Conservation (phyloP, 768 basidiomycete genomes). For the Boletus subparvulus region DNA sequence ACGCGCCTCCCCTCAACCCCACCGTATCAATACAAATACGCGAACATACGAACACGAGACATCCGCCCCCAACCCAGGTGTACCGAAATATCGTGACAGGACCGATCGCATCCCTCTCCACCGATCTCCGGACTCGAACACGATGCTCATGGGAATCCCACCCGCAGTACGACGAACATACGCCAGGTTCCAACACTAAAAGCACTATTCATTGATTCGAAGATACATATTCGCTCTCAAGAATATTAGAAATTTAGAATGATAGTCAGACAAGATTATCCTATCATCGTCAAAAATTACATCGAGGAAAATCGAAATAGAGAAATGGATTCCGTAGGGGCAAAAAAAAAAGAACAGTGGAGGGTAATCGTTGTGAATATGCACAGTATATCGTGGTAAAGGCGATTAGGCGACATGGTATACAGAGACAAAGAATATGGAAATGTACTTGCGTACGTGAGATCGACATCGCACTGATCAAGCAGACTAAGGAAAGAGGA, state of each 20-base stretch:
- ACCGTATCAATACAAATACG: too few species aligned
- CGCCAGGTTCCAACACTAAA: not conserved
- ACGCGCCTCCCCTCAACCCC: too few species aligned
- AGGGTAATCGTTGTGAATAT: constrained; percentile 17
- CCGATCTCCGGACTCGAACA: too few species aligned
- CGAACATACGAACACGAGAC: too few species aligned
- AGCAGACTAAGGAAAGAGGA: not conserved
- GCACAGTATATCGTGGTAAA: constrained; percentile 20
- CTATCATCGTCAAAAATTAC: constrained; percentile 12
- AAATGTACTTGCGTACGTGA: constrained; percentile 15
- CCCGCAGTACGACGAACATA: too few species aligned
- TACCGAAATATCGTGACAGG: too few species aligned
- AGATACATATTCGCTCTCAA: constrained; percentile 6
- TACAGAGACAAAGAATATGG: constrained; percentile 16
- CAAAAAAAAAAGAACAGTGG: not conserved
- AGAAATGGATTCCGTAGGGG: not conserved
- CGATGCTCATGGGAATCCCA: too few species aligned
- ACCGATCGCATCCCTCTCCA: too few species aligned
- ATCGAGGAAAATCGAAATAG: not conserved
- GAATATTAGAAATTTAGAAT: constrained; percentile 2
- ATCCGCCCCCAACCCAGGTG: too few species aligned
- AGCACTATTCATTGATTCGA: not conserved
- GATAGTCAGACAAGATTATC: constrained; percentile 16
- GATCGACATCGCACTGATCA: constrained; percentile 1
- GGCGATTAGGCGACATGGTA: constrained; percentile 26